Evolutionary conservation across 805 yeast genomes (phyloP).

Genomic region (Tetrapisispora namnaoensis): DNA sequence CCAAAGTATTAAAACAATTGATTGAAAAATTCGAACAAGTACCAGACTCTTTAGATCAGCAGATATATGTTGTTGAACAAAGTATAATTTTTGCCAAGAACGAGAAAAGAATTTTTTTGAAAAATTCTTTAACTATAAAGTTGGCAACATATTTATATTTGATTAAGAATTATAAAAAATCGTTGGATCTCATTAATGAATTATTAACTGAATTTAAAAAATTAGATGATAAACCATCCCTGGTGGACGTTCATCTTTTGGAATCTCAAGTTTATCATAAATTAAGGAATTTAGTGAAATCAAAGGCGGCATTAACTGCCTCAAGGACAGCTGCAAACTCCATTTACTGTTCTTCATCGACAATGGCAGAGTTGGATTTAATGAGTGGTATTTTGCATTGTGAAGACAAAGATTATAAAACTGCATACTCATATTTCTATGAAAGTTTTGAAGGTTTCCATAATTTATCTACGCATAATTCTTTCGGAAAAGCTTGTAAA

Average conservation of each 20-base stretch:
- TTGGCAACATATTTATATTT: constrained; percentile 66
- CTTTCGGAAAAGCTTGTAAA: constrained; percentile 60
- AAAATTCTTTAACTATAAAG: constrained; percentile 80
- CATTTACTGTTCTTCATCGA: constrained; percentile 85
- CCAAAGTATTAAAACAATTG: constrained; percentile 74
- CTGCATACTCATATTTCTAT: constrained; percentile 89
- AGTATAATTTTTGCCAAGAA: constrained; percentile 79
- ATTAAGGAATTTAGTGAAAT: constrained; percentile 79
- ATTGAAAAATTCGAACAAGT: constrained; percentile 67
- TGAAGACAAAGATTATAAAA: constrained; percentile 92
- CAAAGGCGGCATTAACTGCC: constrained; percentile 84
- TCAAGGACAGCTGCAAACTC: constrained; percentile 98
- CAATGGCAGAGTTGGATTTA: constrained; percentile 89
- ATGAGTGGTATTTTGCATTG: constrained; percentile 94
- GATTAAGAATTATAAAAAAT: constrained; percentile 53
- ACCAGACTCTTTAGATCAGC: constrained; percentile 54
- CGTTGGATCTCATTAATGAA: constrained; percentile 60
- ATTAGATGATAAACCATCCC: constrained; percentile 88
- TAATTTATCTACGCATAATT: constrained; percentile 33
- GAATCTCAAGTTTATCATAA: constrained; percentile 89
- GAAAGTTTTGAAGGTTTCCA: constrained; percentile 91
- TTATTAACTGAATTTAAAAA: constrained; percentile 81
- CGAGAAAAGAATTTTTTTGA: constrained; percentile 77
- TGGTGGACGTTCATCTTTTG: constrained; percentile 89
- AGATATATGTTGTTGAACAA: constrained; percentile 63